Evolutionary conservation across 2,329 filamentous ascomycete species (phyloP).

Genomic region (Fusarium anguioides): DNA sequence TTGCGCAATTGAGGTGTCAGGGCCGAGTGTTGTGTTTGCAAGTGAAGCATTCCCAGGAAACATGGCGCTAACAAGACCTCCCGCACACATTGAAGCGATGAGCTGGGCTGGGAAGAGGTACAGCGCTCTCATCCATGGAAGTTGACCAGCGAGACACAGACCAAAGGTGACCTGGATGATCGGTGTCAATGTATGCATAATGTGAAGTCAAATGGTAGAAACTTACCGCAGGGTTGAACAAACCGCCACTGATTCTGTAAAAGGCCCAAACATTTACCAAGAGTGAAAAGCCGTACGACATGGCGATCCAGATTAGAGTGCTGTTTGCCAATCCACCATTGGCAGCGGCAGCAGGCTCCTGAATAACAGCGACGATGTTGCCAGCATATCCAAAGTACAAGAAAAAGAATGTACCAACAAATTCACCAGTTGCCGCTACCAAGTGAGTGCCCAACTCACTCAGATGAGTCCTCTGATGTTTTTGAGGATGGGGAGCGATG

Average conservation of each 20-base stretch:
- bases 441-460: conserved; percentile 32
- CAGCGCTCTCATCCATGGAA: conserved; percentile 30
- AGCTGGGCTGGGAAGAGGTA: conserved; percentile 66
- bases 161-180: conserved; percentile 36
- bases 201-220: accelerated
- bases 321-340: conserved; percentile 24
- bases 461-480: conserved; percentile 15
- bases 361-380: conserved; percentile 33
- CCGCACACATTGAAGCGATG: conserved; percentile 64
- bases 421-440: conserved; percentile 38
- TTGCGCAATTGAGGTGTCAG: conserved; percentile 60
- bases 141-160: conserved; percentile 31
- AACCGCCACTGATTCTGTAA: conserved; percentile 61
- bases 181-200: background rate
- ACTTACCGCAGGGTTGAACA: conserved; percentile 54
- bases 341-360: conserved; percentile 17
- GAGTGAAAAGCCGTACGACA: conserved; percentile 50
- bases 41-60: conserved; percentile 65
- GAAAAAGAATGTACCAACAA: conserved; percentile 40
- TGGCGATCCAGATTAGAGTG: conserved; percentile 33
- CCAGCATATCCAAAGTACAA: conserved; percentile 43
- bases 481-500: background rate
- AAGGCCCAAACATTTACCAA: conserved; percentile 66
- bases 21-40: conserved; percentile 60
- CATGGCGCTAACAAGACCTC: conserved; percentile 64